phyloP scores from a whole-genome alignment of 768 basidiomycete genomes.

The Auricularia sp. region DNA sequence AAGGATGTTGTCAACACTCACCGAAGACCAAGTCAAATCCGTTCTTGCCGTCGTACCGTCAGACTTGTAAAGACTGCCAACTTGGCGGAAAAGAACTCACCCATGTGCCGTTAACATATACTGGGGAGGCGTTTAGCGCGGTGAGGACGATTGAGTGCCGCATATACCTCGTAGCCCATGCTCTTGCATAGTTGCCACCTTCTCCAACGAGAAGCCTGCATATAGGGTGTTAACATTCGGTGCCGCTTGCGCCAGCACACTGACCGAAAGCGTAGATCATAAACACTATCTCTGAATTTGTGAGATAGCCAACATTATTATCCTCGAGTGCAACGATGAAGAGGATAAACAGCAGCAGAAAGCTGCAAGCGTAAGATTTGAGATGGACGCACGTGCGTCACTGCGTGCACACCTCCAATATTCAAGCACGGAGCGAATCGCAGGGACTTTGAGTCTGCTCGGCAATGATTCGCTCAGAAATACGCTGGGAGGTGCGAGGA shows the following conservation, averaged over 20 bases:
- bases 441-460: slow-evolving; percentile 78
- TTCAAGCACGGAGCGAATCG: slow-evolving; percentile 82
- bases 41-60: slow-evolving; percentile 39
- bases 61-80: no score
- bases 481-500: neutral
- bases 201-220: slow-evolving; percentile 82
- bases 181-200: slow-evolving; percentile 90
- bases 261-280: slow-evolving; percentile 45
- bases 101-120: slow-evolving; percentile 11
- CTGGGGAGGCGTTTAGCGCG: neutral
- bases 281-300: slow-evolving; percentile 58
- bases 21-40: slow-evolving; percentile 91
- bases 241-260: slow-evolving; percentile 1
- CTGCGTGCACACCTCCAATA: slow-evolving; percentile 56
- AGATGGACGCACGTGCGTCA: no score
- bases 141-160: neutral
- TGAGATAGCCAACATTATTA: slow-evolving; percentile 50
- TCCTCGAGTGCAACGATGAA: slow-evolving; percentile 75
- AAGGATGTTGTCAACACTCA: slow-evolving; percentile 20
- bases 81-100: neutral
- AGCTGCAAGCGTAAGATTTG: slow-evolving; percentile 31
- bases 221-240: slow-evolving; percentile 33
- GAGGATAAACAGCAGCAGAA: slow-evolving; percentile 67
- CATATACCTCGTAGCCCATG: slow-evolving; percentile 75
- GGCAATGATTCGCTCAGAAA: slow-evolving; percentile 4